A percentile compares a stretch with the other conserved stretches of the same genome.
These are phyloP conservation scores for Fusarium gaditjirri DNA, from an alignment of 2,329 filamentous ascomycete genomes.

Conservation along the genomic window DNA sequence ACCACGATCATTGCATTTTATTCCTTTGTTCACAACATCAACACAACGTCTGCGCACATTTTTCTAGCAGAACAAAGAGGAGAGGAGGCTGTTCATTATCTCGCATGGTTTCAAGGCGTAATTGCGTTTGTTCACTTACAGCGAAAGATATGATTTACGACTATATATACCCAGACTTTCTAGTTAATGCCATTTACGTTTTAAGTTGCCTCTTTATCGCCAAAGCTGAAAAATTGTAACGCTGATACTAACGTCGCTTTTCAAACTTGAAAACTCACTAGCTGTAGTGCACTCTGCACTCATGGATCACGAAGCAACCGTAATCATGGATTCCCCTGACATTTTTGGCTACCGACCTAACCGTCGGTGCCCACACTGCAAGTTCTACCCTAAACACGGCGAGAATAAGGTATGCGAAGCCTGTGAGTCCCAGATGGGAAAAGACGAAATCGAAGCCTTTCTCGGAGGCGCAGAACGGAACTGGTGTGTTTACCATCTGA, in stretches of 20 bases:
- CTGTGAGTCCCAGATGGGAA: not conserved
- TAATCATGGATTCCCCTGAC: not conserved
- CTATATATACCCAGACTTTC: slow-evolving; percentile 35
- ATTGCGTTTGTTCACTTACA: slow-evolving; percentile 27
- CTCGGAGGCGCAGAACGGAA: not conserved
- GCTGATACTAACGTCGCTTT: not conserved
- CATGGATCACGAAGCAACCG: not conserved
- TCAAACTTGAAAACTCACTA: not conserved
- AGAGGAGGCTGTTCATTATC: slow-evolving; percentile 17
- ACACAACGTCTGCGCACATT: not conserved
- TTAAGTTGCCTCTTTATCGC: not conserved
- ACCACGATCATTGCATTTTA: slow-evolving; percentile 18
- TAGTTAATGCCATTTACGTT: slow-evolving; percentile 29
- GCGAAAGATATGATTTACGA: slow-evolving; percentile 35
- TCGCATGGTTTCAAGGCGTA: slow-evolving; percentile 20
- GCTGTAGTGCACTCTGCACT: not conserved
- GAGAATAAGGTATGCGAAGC: slow-evolving; percentile 13
- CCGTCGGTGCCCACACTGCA: slow-evolving; percentile 16
- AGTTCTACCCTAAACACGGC: slow-evolving; percentile 4
- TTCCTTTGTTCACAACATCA: slow-evolving; percentile 34
- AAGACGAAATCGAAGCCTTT: not conserved
- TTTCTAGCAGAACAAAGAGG: not conserved
- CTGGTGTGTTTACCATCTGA: slow-evolving; percentile 17
- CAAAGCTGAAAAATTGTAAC: not conserved
- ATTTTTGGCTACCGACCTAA: not conserved